Percentiles rank a stretch among this genome's conserved stretches.
These are phyloP conservation scores for Prunus mira DNA, from an alignment of 306 rosid genomes.

Conservation along the genomic window DNA sequence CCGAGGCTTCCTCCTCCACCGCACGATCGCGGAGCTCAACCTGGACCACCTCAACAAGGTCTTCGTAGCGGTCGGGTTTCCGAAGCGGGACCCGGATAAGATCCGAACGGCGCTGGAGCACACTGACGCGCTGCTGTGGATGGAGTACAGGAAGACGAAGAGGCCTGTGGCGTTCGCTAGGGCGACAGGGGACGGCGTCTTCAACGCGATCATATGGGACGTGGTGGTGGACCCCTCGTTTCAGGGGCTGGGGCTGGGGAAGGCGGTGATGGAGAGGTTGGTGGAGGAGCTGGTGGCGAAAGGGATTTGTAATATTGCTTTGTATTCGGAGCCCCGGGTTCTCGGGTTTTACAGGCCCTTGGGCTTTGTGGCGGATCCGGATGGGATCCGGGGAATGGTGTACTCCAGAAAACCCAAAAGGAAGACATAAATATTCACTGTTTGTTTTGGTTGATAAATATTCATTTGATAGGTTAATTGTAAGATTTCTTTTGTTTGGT, in stretches of 20 bases:
- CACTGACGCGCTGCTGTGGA: conserved; percentile 71
- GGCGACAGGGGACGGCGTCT: conserved; percentile 92
- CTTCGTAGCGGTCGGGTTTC: conserved; percentile 88
- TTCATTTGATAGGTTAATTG: no score
- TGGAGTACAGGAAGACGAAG: conserved; percentile 54
- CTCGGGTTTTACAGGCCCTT: conserved; percentile 80
- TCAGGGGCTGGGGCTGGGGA: conserved; percentile 85
- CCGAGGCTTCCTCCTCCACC: conserved; percentile 70
- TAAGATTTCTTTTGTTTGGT: no score
- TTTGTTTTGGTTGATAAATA: not conserved
- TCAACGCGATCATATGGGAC: conserved; percentile 92
- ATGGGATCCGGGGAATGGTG: conserved; percentile 84
- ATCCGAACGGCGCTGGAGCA: conserved; percentile 68
- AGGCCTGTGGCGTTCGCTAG: conserved; percentile 81
- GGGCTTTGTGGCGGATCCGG: conserved; percentile 86
- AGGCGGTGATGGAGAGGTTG: conserved; percentile 78
- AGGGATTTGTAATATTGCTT: conserved; percentile 67
- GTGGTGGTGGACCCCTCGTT: conserved; percentile 91
- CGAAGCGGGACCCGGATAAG: conserved; percentile 63
- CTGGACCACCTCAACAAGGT: conserved; percentile 68
- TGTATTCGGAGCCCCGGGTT: conserved; percentile 83
- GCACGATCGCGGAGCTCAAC: conserved; percentile 51
- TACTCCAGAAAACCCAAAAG: conserved; percentile 54
- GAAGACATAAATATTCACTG: conserved; percentile 1
- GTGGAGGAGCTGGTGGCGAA: conserved; percentile 38